Evolutionary conservation across 78 protist species (phyloP).

Genomic region (Polysphondylium violaceum): DNA sequence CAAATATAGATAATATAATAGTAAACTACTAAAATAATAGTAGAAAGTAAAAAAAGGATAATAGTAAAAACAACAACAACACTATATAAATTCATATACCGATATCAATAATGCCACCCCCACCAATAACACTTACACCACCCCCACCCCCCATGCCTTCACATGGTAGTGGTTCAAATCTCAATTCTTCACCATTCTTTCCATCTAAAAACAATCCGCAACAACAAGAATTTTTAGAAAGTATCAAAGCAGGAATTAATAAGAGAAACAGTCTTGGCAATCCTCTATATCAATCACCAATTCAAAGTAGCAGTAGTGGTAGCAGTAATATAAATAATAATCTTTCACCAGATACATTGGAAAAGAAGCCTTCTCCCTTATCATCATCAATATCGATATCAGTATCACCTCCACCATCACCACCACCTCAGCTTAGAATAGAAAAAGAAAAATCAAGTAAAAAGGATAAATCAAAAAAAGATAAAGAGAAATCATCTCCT

Average conservation of each 20-base stretch:
- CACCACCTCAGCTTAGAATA: constrained; percentile 4
- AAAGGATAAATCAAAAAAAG: constrained; percentile 17
- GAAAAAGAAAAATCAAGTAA: constrained; percentile 12
- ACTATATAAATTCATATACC: no score
- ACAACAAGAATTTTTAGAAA: constrained; percentile 9
- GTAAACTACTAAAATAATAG: no score
- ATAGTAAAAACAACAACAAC: no score
- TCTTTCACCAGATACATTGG: constrained; percentile 4
- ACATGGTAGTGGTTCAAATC: no score
- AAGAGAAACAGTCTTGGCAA: constrained; percentile 30
- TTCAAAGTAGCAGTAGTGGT: background rate
- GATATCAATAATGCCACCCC: no score
- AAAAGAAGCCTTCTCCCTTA: background rate
- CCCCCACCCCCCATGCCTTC: no score
- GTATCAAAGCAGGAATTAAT: constrained; percentile 24
- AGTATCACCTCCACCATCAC: constrained; percentile 33
- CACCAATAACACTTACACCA: no score
- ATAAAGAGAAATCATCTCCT: constrained; percentile 8
- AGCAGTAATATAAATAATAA: background rate
- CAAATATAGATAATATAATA: no score
- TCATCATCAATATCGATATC: background rate
- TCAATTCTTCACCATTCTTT: no score
- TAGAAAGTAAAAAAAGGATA: no score
- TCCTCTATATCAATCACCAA: background rate
- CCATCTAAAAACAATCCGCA: no score